These are phyloP conservation scores for Ogataea salicorniae DNA, from an alignment of 805 yeast species.

Conservation along the genomic window DNA sequence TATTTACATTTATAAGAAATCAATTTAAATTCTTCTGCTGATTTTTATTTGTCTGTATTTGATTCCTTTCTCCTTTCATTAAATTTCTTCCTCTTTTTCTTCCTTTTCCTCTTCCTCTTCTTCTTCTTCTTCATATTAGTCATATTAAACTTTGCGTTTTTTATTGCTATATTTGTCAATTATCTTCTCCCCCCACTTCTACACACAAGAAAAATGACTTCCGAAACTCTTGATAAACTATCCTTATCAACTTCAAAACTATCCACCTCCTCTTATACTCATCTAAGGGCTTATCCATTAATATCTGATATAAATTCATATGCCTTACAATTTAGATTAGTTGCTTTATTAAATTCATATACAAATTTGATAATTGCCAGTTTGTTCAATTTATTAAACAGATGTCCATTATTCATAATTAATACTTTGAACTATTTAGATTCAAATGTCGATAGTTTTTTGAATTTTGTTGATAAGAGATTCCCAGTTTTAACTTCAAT, in stretches of 20 bases:
- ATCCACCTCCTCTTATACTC: conserved; percentile 18
- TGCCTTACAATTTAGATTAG: conserved; percentile 13
- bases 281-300: conserved; percentile 29
- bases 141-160: not conserved
- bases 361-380: conserved; percentile 8
- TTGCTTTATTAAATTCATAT: conserved; percentile 15
- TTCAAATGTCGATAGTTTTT: conserved; percentile 14
- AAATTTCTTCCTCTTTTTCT: not conserved
- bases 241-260: conserved; percentile 9
- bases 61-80: not conserved
- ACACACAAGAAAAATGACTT: conserved; percentile 1
- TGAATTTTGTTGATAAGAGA: conserved; percentile 25
- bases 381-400: conserved; percentile 12
- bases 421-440: conserved; percentile 21
- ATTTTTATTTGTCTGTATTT: too few relatives aligned
- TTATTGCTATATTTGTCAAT: not conserved
- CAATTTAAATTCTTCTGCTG: too few relatives aligned
- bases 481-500: conserved; percentile 27
- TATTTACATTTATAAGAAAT: too few relatives aligned
- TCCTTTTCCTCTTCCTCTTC: not conserved
- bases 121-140: not conserved
- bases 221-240: conserved; percentile 3
- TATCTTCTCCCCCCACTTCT: not conserved
- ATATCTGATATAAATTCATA: conserved; percentile 21
- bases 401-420: conserved; percentile 15